Evolutionary conservation across 1,284 basidiomycete species (phyloP).

Genomic region (Phenoliferia sp.): DNA sequence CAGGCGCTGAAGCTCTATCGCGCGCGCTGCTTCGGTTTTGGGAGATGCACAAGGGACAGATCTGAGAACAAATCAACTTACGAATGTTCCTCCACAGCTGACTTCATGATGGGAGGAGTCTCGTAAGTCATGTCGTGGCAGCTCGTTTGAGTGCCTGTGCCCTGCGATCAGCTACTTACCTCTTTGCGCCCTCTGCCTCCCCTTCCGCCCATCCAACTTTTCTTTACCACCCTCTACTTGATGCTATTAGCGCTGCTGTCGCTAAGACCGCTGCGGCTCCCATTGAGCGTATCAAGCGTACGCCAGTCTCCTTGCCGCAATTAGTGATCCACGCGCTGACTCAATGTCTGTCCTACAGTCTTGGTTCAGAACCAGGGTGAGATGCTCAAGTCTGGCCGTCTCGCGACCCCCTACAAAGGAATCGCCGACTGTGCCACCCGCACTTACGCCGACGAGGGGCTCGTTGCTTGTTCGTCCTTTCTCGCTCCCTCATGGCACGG

Average conservation of each 20-base stretch:
- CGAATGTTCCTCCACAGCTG: too few species aligned
- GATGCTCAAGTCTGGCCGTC: constrained; percentile 43
- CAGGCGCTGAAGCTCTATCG: too few species aligned
- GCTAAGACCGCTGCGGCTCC: constrained; percentile 96
- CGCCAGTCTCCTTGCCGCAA: not conserved
- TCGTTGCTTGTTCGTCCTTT: constrained; percentile 55
- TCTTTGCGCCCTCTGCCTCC: too few species aligned
- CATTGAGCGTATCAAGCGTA: constrained; percentile 90
- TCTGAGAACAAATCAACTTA: too few species aligned
- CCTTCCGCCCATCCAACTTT: not conserved
- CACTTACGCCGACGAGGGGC: constrained; percentile 84
- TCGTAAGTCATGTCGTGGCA: constrained; percentile 30
- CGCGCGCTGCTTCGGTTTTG: too few species aligned
- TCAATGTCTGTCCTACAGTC: constrained; percentile 47
- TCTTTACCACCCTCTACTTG: not conserved
- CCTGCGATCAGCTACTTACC: too few species aligned
- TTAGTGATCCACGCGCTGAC: constrained; percentile 22
- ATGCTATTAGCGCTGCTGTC: constrained; percentile 55
- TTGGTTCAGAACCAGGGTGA: constrained; percentile 87
- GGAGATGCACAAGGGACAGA: too few species aligned
- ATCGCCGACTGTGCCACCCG: constrained; percentile 80
- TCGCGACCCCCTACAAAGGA: constrained; percentile 69
- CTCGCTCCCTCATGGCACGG: not conserved
- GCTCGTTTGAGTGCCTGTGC: too few species aligned
- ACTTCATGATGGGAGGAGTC: constrained; percentile 33